Conservation (phyloP, 2,329 filamentous ascomycete genomes). For the Macrophomina phaseolina region DNA sequence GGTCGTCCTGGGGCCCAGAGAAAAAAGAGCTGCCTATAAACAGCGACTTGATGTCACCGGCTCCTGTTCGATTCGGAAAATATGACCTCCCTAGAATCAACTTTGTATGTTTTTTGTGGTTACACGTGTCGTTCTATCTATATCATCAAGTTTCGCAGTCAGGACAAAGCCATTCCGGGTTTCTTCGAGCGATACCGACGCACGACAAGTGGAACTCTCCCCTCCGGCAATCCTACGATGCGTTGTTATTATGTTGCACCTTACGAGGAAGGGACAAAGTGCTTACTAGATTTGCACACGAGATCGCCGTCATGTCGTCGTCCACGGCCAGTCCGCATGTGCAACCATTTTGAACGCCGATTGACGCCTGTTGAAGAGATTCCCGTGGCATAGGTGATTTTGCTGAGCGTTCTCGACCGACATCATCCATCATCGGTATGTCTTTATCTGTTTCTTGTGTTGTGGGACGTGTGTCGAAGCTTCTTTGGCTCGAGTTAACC, state of each 20-base stretch:
- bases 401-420: background rate
- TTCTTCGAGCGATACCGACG: slow-evolving; percentile 11
- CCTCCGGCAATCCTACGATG: slow-evolving; percentile 24
- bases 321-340: slow-evolving; percentile 27
- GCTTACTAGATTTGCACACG: slow-evolving; percentile 29
- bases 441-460: slow-evolving; percentile 19
- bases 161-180: slow-evolving; percentile 22
- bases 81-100: background rate
- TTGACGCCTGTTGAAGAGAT: background rate
- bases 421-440: slow-evolving; percentile 17
- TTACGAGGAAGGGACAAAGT: background rate
- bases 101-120: background rate
- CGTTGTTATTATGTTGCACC: background rate
- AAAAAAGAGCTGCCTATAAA: background rate
- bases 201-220: slow-evolving; percentile 29
- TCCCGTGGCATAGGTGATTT: slow-evolving; percentile 5
- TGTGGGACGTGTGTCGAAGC: background rate
- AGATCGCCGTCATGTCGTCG: slow-evolving; percentile 22
- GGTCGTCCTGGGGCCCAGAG: background rate
- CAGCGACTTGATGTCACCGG: background rate
- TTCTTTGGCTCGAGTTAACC: background rate
- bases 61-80: background rate
- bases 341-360: slow-evolving; percentile 23
- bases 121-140: too few relatives aligned
- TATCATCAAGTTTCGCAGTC: background rate